Base-by-base conservation (phyloP, 1,139 yeast species). In the Candida sp. region DNA sequence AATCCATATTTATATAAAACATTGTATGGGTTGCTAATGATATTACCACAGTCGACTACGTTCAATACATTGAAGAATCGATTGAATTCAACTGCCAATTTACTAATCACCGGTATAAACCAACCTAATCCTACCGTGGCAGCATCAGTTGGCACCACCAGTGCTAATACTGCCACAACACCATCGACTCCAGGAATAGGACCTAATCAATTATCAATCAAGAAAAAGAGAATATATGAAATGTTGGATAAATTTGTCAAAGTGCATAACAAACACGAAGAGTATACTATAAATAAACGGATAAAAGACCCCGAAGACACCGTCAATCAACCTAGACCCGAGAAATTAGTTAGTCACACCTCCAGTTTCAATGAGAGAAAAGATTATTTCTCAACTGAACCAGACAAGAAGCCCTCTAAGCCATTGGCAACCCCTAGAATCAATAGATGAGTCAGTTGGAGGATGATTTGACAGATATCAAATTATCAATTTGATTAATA, bases 41-140 rank as follows among this genome's bases (percentile, higher is more conserved):
- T 95, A 5, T 67, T 95, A 43, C 99, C 99, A 0, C 99, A 95
- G 60, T 88, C 97, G 0, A 79, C 89, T n/a, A 96, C 99, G 0
- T 95, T 89, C 62, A 82, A 79, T 21, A 82, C 87, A 0, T 73
- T 95, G 49, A 84, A 85, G 50, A 88, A 86, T 57, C 73, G 99
- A 48, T 73, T 93, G 43, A 79, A 79, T 44, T 74, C 87, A 1
- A 57, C 66, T 4, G 57, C 69, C 1, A 60, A 57, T 19, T 60
- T 63, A 5, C 56, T 53, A 38, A 56, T 51, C 21, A 43, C 52
- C 4, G 46, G 46, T 5, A 32, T 41, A 7, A 33, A 38, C 8
- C 6, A 25, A 6, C 29, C 29, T 25, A 9, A 9, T 25, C 8
- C 9, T 5, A 27, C 21, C 4, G 15, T 32, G 5, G 32, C 39